Evolutionary conservation across 2,329 filamentous ascomycete species (phyloP).

Genomic region (Cladophialophora psammophila): DNA sequence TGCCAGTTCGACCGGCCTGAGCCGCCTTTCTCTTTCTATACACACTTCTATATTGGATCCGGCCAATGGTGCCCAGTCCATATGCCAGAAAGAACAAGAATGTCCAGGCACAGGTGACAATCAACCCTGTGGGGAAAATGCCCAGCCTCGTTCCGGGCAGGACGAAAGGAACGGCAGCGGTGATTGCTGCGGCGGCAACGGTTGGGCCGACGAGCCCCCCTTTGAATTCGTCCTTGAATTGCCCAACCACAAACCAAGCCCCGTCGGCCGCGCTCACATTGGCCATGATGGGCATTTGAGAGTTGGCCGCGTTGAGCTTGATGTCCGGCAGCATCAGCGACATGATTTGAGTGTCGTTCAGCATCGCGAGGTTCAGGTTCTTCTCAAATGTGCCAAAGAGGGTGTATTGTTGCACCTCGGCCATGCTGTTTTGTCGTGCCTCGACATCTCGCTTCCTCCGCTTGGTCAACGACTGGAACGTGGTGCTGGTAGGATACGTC

Average conservation of each 20-base stretch:
- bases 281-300: slow-evolving; percentile 39
- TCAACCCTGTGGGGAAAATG: slow-evolving; percentile 45
- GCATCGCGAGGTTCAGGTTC: slow-evolving; percentile 41
- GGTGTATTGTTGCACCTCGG: slow-evolving; percentile 46
- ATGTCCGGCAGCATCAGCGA: slow-evolving; percentile 48
- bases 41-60: slow-evolving; percentile 45
- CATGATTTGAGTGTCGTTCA: slow-evolving; percentile 43
- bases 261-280: slow-evolving; percentile 45
- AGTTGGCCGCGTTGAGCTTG: slow-evolving; percentile 41
- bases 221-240: slow-evolving; percentile 41
- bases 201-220: slow-evolving; percentile 38
- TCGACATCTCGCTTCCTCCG: slow-evolving; percentile 31
- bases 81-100: slow-evolving; percentile 44
- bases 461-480: slow-evolving; percentile 38
- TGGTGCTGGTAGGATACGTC: slow-evolving; percentile 39
- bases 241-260: slow-evolving; percentile 48
- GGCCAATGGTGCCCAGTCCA: slow-evolving; percentile 45
- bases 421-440: slow-evolving; percentile 29
- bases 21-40: slow-evolving; percentile 43
- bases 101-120: slow-evolving; percentile 46
- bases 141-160: slow-evolving; percentile 46
- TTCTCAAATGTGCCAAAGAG: slow-evolving; percentile 45
- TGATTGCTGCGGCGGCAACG: slow-evolving; percentile 40
- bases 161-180: slow-evolving; percentile 42
- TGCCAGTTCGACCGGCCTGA: slow-evolving; percentile 34